These are phyloP conservation scores for Ogataea minuta DNA, from an alignment of 805 yeast genomes.

Conservation along the genomic window DNA sequence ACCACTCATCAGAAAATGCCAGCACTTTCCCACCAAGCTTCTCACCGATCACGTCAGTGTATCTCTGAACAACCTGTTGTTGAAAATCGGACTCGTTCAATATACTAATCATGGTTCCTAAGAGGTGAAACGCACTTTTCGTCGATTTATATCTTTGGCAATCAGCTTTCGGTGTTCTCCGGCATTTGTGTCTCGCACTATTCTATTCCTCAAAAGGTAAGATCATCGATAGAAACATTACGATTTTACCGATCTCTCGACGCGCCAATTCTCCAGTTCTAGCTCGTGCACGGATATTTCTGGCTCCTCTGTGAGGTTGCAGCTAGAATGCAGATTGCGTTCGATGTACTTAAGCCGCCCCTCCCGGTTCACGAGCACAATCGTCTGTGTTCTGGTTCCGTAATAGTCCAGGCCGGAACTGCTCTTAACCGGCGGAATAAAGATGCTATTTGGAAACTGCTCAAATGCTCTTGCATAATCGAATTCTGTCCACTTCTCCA, in stretches of 20 bases:
- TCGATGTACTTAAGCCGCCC: slow-evolving; percentile 62
- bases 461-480: slow-evolving; percentile 34
- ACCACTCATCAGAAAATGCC: slow-evolving; percentile 84
- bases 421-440: slow-evolving; percentile 62
- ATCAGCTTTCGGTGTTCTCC: slow-evolving; percentile 14
- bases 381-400: slow-evolving; percentile 88
- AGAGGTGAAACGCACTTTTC: not conserved
- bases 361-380: slow-evolving; percentile 54
- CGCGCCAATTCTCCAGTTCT: slow-evolving; percentile 18
- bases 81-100: slow-evolving; percentile 42
- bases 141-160: slow-evolving; percentile 1
- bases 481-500: slow-evolving; percentile 29
- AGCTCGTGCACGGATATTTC: slow-evolving; percentile 18
- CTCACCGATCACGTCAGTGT: slow-evolving; percentile 76
- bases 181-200: slow-evolving; percentile 8
- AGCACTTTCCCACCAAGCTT: slow-evolving; percentile 78
- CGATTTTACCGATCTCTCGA: not conserved
- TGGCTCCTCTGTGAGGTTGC: slow-evolving; percentile 31
- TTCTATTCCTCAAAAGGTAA: slow-evolving; percentile 12
- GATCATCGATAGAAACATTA: slow-evolving; percentile 11
- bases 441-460: slow-evolving; percentile 56
- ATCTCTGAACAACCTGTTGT: slow-evolving; percentile 45
- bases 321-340: slow-evolving; percentile 52
- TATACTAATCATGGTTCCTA: slow-evolving; percentile 11
- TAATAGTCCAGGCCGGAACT: slow-evolving; percentile 42